A percentile compares a stretch with the other conserved stretches of the same genome.
phyloP scores from a whole-genome alignment of 768 basidiomycete species.

The Gelatoporia subvermispora region DNA sequence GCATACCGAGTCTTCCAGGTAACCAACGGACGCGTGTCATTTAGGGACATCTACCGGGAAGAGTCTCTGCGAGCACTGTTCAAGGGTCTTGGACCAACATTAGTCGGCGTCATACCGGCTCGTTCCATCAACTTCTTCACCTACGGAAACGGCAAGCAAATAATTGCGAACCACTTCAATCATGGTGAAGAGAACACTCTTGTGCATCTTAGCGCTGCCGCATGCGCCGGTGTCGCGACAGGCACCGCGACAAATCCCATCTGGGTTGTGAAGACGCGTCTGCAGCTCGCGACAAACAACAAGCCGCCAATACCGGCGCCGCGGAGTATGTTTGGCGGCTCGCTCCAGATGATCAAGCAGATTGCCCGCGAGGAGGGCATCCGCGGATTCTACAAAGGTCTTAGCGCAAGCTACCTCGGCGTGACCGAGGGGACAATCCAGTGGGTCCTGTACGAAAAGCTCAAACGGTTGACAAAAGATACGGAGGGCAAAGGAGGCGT shows the following conservation, averaged over 20 bases:
- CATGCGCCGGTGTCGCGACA: slow-evolving; percentile 80
- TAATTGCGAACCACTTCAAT: slow-evolving; percentile 83
- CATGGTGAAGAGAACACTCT: slow-evolving; percentile 73
- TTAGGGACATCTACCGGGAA: slow-evolving; percentile 81
- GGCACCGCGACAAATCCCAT: slow-evolving; percentile 95
- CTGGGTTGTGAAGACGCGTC: slow-evolving; percentile 97
- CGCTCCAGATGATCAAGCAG: slow-evolving; percentile 57
- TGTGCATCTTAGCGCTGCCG: slow-evolving; percentile 84
- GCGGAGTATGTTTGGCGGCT: slow-evolving; percentile 41
- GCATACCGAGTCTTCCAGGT: not conserved
- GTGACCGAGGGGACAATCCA: slow-evolving; percentile 96
- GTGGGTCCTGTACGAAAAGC: slow-evolving; percentile 93
- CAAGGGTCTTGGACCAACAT: slow-evolving; percentile 89
- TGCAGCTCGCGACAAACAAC: slow-evolving; percentile 58
- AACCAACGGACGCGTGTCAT: not conserved
- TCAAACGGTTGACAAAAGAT: slow-evolving; percentile 64
- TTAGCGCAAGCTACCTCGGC: slow-evolving; percentile 92
- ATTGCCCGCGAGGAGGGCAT: slow-evolving; percentile 82
- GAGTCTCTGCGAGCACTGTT: slow-evolving; percentile 90
- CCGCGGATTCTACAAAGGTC: slow-evolving; percentile 88
- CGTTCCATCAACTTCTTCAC: slow-evolving; percentile 97
- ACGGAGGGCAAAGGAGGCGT: slow-evolving; percentile 53
- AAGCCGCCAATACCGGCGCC: slow-evolving; percentile 8
- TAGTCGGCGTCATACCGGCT: slow-evolving; percentile 93
- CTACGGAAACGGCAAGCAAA: slow-evolving; percentile 93